These are phyloP conservation scores for Eimeria maxima DNA, from an alignment of 169 alveolate species.

Conservation along the genomic window DNA sequence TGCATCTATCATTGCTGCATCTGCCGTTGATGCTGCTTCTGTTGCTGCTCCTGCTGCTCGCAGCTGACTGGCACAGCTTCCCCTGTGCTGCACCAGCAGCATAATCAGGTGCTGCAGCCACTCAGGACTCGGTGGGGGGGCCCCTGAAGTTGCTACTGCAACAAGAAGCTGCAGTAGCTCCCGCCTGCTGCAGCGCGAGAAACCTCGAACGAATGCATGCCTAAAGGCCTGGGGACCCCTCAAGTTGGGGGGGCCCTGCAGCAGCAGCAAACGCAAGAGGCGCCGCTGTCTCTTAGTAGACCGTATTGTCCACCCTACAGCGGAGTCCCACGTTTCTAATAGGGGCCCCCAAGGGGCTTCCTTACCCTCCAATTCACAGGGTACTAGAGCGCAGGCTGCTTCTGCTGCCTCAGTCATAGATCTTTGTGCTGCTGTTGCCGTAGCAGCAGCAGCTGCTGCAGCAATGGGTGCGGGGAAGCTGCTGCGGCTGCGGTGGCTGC, in stretches of 20 bases:
- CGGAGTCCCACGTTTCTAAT: not conserved
- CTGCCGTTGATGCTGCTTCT: no score
- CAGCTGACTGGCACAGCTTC: no score
- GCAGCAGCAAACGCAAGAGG: slow-evolving; percentile 33
- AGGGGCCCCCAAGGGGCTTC: no score
- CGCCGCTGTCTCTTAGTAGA: slow-evolving; percentile 16
- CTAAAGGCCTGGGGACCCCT: not conserved
- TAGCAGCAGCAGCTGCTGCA: not conserved
- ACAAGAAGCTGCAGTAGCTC: slow-evolving; percentile 62
- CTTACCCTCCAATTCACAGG: not conserved
- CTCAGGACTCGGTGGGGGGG: slow-evolving; percentile 6
- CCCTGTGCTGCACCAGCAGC: not conserved
- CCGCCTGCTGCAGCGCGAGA: slow-evolving; percentile 50
- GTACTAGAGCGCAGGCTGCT: slow-evolving; percentile 10
- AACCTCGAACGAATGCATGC: not conserved
- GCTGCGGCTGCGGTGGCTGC: slow-evolving; percentile 63
- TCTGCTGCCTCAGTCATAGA: slow-evolving; percentile 1
- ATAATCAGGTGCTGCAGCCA: slow-evolving; percentile 12
- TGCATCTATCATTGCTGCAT: no score
- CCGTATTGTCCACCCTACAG: slow-evolving; percentile 6
- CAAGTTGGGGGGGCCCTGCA: not conserved
- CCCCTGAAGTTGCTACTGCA: slow-evolving; percentile 55
- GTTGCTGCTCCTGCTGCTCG: no score
- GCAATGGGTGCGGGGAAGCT: not conserved
- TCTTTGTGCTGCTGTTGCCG: slow-evolving; percentile 47